A percentile compares a stretch with the other conserved stretches of the same genome.
These are phyloP conservation scores for Yamadazyma sp. DNA, from an alignment of 1,139 yeast genomes.

Conservation along the genomic window DNA sequence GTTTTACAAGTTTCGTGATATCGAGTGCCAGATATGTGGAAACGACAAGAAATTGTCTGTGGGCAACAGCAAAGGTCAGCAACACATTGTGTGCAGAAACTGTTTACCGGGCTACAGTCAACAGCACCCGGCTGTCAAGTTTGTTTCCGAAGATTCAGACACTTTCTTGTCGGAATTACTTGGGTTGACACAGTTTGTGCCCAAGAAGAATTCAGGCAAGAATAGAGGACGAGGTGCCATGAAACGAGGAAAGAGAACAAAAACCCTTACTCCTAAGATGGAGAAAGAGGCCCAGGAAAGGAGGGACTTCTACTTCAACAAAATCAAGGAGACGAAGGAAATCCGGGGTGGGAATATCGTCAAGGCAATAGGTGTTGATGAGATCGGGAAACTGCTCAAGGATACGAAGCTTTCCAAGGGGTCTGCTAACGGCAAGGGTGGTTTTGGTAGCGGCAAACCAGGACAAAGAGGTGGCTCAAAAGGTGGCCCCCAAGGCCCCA, in stretches of 20 bases:
- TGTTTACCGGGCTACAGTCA: slow-evolving; percentile 35
- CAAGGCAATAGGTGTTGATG: slow-evolving; percentile 39
- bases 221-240: slow-evolving; percentile 19
- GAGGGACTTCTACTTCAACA: slow-evolving; percentile 37
- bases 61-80: slow-evolving; percentile 22
- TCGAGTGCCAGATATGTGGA: slow-evolving; percentile 47
- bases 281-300: slow-evolving; percentile 30
- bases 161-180: slow-evolving; percentile 47
- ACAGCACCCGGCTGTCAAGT: slow-evolving; percentile 16
- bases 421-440: slow-evolving; percentile 5
- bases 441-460: too few relatives aligned
- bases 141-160: slow-evolving; percentile 49
- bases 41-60: slow-evolving; percentile 42
- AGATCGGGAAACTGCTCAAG: slow-evolving; percentile 19
- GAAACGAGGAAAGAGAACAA: slow-evolving; percentile 24
- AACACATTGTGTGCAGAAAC: slow-evolving; percentile 37
- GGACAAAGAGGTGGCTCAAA: background rate
- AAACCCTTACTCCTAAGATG: slow-evolving; percentile 29
- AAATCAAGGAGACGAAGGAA: slow-evolving; percentile 32
- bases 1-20: slow-evolving; percentile 51
- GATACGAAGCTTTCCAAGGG: slow-evolving; percentile 13
- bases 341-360: slow-evolving; percentile 44
- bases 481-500: slow-evolving; percentile 1
- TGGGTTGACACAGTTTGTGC: slow-evolving; percentile 48
- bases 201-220: slow-evolving; percentile 17